Percentiles rank a stretch among this genome's conserved stretches.
These are phyloP conservation scores for Domatiomyces globalis DNA, from an alignment of 2,329 filamentous ascomycete genomes.

Conservation along the genomic window DNA sequence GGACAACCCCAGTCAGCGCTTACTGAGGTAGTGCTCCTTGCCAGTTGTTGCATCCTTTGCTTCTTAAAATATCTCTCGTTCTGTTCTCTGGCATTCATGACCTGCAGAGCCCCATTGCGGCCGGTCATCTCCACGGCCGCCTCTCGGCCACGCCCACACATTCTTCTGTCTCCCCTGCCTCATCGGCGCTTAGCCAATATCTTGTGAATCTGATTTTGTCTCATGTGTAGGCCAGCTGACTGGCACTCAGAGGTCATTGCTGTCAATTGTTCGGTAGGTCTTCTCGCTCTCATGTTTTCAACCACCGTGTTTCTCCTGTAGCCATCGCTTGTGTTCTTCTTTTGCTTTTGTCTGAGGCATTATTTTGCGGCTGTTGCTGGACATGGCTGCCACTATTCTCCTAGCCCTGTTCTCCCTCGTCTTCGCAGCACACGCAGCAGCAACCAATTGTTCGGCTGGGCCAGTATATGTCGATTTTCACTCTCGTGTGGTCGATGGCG, in stretches of 20 bases:
- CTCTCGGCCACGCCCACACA: no score
- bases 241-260: not conserved
- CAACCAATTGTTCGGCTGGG: slow-evolving; percentile 6
- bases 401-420: slow-evolving; percentile 1
- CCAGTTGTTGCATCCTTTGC: not conserved
- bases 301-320: not conserved
- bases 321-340: not conserved
- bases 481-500: slow-evolving; percentile 28
- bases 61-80: not conserved
- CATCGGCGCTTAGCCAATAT: not conserved
- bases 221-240: not conserved
- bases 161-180: not conserved
- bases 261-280: not conserved
- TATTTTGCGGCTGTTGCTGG: not conserved
- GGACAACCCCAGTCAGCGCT: not conserved
- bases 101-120: not conserved
- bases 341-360: not conserved
- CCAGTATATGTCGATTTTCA: slow-evolving; percentile 34
- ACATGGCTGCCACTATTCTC: slow-evolving; percentile 3
- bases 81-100: not conserved
- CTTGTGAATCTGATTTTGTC: not conserved
- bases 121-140: not conserved
- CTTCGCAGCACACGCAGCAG: slow-evolving; percentile 3
- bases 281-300: not conserved
- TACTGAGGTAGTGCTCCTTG: not conserved